A percentile compares a stretch with the other conserved stretches of the same genome.
phyloP scores from a whole-genome alignment of 1,284 basidiomycete genomes.

The Ustilago esculenta region DNA sequence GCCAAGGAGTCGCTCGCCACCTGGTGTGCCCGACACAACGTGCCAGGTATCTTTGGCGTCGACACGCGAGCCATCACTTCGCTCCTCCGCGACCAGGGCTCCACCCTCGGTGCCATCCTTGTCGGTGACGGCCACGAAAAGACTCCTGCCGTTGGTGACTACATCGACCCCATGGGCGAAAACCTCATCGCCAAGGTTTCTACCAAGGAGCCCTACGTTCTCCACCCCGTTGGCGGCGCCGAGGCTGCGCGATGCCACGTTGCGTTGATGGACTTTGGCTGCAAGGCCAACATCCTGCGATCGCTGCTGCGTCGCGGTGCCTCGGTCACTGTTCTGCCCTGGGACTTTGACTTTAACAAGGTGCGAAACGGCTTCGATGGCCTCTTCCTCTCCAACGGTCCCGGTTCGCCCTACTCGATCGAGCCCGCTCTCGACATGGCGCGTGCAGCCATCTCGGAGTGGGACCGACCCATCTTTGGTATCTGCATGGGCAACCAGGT shows the following conservation, averaged over 20 bases:
- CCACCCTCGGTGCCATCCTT: constrained; percentile 90
- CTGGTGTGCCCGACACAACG: constrained; percentile 89
- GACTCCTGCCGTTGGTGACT: constrained; percentile 69
- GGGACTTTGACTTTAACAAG: constrained; percentile 93
- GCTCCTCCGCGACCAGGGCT: constrained; percentile 93
- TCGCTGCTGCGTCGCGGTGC: constrained; percentile 89
- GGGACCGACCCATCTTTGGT: constrained; percentile 93
- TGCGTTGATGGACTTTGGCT: constrained; percentile 95
- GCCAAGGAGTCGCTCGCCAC: constrained; percentile 91
- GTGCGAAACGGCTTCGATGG: constrained; percentile 92
- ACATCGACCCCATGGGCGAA: constrained; percentile 86
- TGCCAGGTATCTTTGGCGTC: constrained; percentile 94
- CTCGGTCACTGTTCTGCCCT: constrained; percentile 92
- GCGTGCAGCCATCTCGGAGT: constrained; percentile 79
- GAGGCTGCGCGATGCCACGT: constrained; percentile 74
- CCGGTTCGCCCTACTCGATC: constrained; percentile 91
- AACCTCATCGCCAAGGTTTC: constrained; percentile 95
- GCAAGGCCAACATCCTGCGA: constrained; percentile 95
- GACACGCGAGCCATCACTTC: constrained; percentile 96
- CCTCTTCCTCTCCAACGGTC: constrained; percentile 94
- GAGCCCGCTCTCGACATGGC: constrained; percentile 84
- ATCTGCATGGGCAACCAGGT: constrained; percentile 90
- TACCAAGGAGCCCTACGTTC: constrained; percentile 82
- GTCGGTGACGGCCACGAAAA: constrained; percentile 79
- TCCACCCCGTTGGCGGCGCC: constrained; percentile 83